phyloP scores from a whole-genome alignment of 371 early-diverging fungal species.

The Mucor circinelloides region DNA sequence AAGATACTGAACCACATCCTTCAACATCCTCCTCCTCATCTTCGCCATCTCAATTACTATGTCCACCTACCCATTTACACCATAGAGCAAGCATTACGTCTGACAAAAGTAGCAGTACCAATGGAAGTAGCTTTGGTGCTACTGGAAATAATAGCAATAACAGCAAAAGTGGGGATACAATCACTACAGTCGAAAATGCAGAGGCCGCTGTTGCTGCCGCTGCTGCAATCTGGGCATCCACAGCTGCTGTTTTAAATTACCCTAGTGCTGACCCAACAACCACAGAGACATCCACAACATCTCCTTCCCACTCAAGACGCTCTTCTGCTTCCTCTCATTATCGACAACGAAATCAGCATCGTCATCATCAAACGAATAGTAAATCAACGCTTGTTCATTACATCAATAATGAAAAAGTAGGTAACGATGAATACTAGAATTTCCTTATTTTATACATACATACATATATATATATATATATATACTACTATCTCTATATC shows the following conservation, averaged over 20 bases:
- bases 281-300: not conserved
- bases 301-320: not conserved
- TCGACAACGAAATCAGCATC: not conserved
- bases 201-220: slow-evolving; percentile 9
- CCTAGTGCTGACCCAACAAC: not conserved
- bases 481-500: not conserved
- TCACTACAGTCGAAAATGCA: not conserved
- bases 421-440: slow-evolving; percentile 10
- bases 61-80: not conserved
- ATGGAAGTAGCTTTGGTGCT: not conserved
- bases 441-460: not conserved
- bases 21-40: not conserved
- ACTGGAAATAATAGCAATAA: not conserved
- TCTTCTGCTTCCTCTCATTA: not conserved
- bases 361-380: not conserved
- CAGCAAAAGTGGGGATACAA: not conserved
- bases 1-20: not conserved
- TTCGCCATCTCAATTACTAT: not conserved
- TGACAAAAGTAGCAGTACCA: not conserved
- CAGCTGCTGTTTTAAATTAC: slow-evolving; percentile 7
- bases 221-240: slow-evolving; percentile 9
- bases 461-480: not conserved
- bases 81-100: slow-evolving; percentile 11
- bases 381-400: slow-evolving; percentile 4
- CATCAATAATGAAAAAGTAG: slow-evolving; percentile 18